Evolutionary conservation across 768 basidiomycete genomes (phyloP).

Genomic region (Termitomyces sp.): DNA sequence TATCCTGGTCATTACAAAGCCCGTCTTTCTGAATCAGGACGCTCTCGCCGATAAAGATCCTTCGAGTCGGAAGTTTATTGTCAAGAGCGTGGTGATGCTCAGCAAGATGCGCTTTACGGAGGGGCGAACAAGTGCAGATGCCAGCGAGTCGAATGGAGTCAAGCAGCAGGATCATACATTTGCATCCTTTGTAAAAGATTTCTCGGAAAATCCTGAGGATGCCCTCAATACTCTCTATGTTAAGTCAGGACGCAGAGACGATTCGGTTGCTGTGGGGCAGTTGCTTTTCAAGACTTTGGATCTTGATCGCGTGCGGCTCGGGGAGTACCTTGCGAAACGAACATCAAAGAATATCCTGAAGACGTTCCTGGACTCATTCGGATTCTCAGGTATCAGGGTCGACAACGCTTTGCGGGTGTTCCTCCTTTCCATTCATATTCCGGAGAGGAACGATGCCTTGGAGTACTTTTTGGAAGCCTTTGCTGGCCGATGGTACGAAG

Average conservation of each 20-base stretch:
- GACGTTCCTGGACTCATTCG: constrained; percentile 84
- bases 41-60: constrained; percentile 54
- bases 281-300: constrained; percentile 78
- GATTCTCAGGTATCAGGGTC: constrained; percentile 75
- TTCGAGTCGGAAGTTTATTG: constrained; percentile 74
- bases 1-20: constrained; percentile 89
- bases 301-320: constrained; percentile 76
- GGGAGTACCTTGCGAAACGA: constrained; percentile 75
- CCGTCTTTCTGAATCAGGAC: constrained; percentile 67
- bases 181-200: constrained; percentile 70
- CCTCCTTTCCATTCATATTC: constrained; percentile 69
- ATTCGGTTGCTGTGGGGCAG: constrained; percentile 71
- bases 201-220: constrained; percentile 71
- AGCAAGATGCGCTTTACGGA: constrained; percentile 59
- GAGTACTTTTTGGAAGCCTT: constrained; percentile 81
- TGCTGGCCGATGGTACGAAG: constrained; percentile 85
- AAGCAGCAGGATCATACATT: constrained; percentile 52
- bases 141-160: constrained; percentile 29
- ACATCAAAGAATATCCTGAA: constrained; percentile 72
- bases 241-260: constrained; percentile 53
- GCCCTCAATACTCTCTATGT: constrained; percentile 70
- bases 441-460: constrained; percentile 34
- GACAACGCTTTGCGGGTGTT: constrained; percentile 90
- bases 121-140: constrained; percentile 59
- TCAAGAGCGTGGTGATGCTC: constrained; percentile 86